Evolutionary conservation across 1,139 yeast genomes (phyloP).

Genomic region (Scheffersomyces cryptocercus): DNA sequence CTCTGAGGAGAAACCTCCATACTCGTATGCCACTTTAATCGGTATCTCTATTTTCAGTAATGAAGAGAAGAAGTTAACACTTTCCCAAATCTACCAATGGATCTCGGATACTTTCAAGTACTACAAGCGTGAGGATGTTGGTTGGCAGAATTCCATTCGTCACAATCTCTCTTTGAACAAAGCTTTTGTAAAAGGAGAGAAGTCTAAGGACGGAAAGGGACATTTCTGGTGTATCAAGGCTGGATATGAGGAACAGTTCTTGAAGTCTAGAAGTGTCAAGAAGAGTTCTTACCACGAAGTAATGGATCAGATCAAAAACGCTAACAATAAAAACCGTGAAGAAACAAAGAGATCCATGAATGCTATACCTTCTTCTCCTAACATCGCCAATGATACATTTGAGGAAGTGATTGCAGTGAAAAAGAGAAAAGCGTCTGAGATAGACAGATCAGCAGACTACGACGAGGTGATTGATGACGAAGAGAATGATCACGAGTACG

Average conservation of each 20-base stretch:
- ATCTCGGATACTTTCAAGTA: slow-evolving; percentile 83
- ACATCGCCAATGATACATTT: slow-evolving; percentile 13
- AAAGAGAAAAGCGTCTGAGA: slow-evolving; percentile 5
- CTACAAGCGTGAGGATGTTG: slow-evolving; percentile 83
- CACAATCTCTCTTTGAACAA: slow-evolving; percentile 83
- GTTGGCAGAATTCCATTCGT: slow-evolving; percentile 92
- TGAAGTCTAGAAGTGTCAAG: slow-evolving; percentile 58
- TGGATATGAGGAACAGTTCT: slow-evolving; percentile 81
- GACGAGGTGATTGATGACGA: slow-evolving; percentile 6
- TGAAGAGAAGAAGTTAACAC: slow-evolving; percentile 74
- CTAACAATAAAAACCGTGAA: slow-evolving; percentile 9
- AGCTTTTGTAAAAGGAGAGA: slow-evolving; percentile 86
- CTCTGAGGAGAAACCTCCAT: slow-evolving; percentile 78
- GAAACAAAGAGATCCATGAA: slow-evolving; percentile 20
- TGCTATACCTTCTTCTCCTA: slow-evolving; percentile 39
- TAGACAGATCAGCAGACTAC: slow-evolving; percentile 8
- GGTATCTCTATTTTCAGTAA: slow-evolving; percentile 92
- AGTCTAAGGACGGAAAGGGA: slow-evolving; percentile 95
- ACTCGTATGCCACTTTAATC: slow-evolving; percentile 88
- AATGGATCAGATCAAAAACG: slow-evolving; percentile 42
- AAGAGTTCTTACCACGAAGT: slow-evolving; percentile 48
- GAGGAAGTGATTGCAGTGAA: slow-evolving; percentile 1
- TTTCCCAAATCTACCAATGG: slow-evolving; percentile 93
- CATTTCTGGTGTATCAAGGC: slow-evolving; percentile 92
- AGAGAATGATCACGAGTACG: slow-evolving; percentile 5